Evolutionary conservation across 1,284 basidiomycete species (phyloP), one percentile per base, ranked within the genome.

Genomic region (Leccinum subrobustum): DNA sequence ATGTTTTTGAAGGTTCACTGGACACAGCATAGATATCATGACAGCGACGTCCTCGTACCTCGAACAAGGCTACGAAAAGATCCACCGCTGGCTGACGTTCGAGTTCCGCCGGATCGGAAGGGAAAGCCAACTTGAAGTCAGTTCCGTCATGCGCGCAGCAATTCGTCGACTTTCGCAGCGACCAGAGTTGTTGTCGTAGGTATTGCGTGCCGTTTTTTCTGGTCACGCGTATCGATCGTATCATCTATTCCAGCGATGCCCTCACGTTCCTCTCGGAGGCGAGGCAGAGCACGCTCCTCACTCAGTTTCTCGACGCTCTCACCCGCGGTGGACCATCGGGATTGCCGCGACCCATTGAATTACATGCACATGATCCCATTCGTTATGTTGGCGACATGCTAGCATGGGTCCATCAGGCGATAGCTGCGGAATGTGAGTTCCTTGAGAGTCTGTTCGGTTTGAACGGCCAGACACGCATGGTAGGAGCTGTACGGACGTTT

Each of bases 351-450:
- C 96, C 96, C 0, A 98, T 99, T 65, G 96, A 99, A 75, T 81
- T 98, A 3, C 95, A 98, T 71, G 96, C 96, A 0, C 96, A 99
- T 70, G 96, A 99, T 73, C 95, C 96, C 0, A 83, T 95, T 64
- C 88, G 96, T 27, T 99, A 99, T 73, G 89, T 97, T 14, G 96
- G 96, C 18, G 96, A 98, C 74, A 98, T 99, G 93, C 86, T 99
- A 4, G 96, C 96, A 0, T 99, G 96, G 97, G 89, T 98, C 1
- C 96, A 99, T 76, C 97, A 99, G 63, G 85, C 91, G 0, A 95
- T 97, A 61, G 96, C 96, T 0, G 91, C 89, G 3, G 96, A 99
- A 74, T 89, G 91, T 55, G 97, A 99, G 76, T 94, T 95, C 69
- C 80, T 98, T 20, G 94, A 96, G 69, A 81, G 85, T 31, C 75